Evolutionary conservation across 306 rosid genomes (phyloP).

Genomic region (Rosa lucieae): DNA sequence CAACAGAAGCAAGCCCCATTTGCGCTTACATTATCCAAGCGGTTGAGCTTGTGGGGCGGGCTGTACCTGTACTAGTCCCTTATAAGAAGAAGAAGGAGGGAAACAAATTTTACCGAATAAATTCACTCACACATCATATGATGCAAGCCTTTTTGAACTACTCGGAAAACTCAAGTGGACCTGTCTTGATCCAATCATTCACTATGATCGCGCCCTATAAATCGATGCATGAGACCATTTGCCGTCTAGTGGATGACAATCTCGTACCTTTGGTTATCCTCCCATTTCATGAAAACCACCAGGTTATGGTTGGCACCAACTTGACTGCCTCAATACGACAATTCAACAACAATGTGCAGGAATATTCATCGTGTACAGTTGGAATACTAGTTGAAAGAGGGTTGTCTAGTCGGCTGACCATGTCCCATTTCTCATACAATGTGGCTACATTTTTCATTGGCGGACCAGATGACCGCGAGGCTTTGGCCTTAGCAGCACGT

Average conservation of each 20-base stretch:
- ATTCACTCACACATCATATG: slow-evolving; percentile 40
- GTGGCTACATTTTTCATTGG: slow-evolving; percentile 50
- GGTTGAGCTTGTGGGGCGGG: slow-evolving; percentile 42
- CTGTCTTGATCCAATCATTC: slow-evolving; percentile 31
- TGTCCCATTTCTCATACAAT: slow-evolving; percentile 9
- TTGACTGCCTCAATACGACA: slow-evolving; percentile 17
- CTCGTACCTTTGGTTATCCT: slow-evolving; percentile 40
- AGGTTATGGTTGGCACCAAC: background rate
- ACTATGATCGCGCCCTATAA: slow-evolving; percentile 55
- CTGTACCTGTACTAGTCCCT: slow-evolving; percentile 46
- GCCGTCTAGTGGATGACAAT: slow-evolving; percentile 42
- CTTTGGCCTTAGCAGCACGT: slow-evolving; percentile 43
- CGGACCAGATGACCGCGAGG: slow-evolving; percentile 63
- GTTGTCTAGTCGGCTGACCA: background rate
- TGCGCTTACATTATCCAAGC: slow-evolving; percentile 40
- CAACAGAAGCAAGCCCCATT: slow-evolving; percentile 34
- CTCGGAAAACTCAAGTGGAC: slow-evolving; percentile 37
- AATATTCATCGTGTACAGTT: slow-evolving; percentile 43
- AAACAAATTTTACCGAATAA: slow-evolving; percentile 8
- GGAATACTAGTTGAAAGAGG: slow-evolving; percentile 62
- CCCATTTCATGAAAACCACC: slow-evolving; percentile 48
- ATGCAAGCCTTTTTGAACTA: slow-evolving; percentile 59
- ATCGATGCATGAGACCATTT: slow-evolving; percentile 50
- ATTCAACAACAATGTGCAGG: slow-evolving; percentile 36
- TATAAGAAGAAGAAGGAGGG: slow-evolving; percentile 9